Percentiles rank a stretch among this genome's conserved stretches.
These are phyloP conservation scores for Peronospora farinosa DNA, from an alignment of 352 stramenopile genomes.

Conservation along the genomic window DNA sequence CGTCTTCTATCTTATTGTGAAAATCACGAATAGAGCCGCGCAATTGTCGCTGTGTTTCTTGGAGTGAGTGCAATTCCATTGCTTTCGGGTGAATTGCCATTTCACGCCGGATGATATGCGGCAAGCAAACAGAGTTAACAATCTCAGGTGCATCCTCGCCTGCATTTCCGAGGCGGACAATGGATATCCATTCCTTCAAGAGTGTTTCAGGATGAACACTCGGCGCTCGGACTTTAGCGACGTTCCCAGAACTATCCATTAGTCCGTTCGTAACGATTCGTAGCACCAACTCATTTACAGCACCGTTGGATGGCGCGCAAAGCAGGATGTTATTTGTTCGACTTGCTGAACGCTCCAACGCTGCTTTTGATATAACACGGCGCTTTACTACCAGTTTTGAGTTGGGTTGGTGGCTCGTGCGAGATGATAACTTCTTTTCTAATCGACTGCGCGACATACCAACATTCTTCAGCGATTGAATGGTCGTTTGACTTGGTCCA, in stretches of 20 bases:
- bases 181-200: slow-evolving; percentile 49
- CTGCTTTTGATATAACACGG: slow-evolving; percentile 41
- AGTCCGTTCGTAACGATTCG: slow-evolving; percentile 82
- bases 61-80: slow-evolving; percentile 48
- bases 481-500: slow-evolving; percentile 40
- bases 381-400: slow-evolving; percentile 41
- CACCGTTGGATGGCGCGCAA: slow-evolving; percentile 87
- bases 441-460: slow-evolving; percentile 49
- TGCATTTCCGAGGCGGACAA: slow-evolving; percentile 75
- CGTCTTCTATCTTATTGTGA: slow-evolving; percentile 56
- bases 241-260: slow-evolving; percentile 45
- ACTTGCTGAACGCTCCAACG: slow-evolving; percentile 16
- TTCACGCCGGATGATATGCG: slow-evolving; percentile 75
- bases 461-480: slow-evolving; percentile 63
- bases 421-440: slow-evolving; percentile 56
- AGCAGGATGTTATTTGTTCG: slow-evolving; percentile 70
- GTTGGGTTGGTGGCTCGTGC: slow-evolving; percentile 11
- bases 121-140: slow-evolving; percentile 73
- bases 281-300: slow-evolving; percentile 86
- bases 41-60: slow-evolving; percentile 60
- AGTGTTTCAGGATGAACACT: slow-evolving; percentile 57
- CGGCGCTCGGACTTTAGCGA: slow-evolving; percentile 54
- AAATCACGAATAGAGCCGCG: slow-evolving; percentile 64
- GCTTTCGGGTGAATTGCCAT: slow-evolving; percentile 80
- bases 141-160: slow-evolving; percentile 63